These are phyloP conservation scores for Allantophomopsis lycopodina DNA, from an alignment of 2,329 filamentous ascomycete species.

Conservation along the genomic window DNA sequence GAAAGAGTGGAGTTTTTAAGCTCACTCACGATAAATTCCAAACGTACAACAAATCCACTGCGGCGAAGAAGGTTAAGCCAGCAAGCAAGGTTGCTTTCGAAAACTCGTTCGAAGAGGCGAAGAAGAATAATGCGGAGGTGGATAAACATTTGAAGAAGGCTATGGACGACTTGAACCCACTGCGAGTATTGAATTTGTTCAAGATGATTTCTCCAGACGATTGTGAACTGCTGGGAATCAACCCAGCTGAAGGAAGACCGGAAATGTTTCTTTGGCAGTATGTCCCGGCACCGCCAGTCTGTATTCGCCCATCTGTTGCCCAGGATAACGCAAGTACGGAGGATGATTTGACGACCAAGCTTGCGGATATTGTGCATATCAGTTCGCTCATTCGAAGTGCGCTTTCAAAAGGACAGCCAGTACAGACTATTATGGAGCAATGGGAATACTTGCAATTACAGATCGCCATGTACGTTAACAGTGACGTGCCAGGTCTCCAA, in stretches of 20 bases:
- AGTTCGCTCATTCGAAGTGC: conserved; percentile 78
- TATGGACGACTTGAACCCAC: conserved; percentile 84
- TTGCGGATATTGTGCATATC: conserved; percentile 92
- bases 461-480: conserved; percentile 96
- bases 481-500: conserved; percentile 84
- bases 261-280: conserved; percentile 99
- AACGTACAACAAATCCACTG: conserved; percentile 76
- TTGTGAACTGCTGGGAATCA: conserved; percentile 81
- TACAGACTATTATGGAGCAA: conserved; percentile 90
- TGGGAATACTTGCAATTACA: conserved; percentile 97
- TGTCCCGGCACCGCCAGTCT: conserved; percentile 84
- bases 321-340: conserved; percentile 91
- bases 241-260: conserved; percentile 74
- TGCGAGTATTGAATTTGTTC: conserved; percentile 82
- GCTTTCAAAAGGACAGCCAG: conserved; percentile 66
- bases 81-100: conserved; percentile 76
- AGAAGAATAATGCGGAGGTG: conserved; percentile 64
- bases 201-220: conserved; percentile 74
- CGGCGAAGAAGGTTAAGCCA: conserved; percentile 72
- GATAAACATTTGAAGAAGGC: conserved; percentile 88
- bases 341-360: conserved; percentile 90
- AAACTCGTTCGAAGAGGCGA: conserved; percentile 69
- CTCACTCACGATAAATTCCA: conserved; percentile 88
- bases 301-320: conserved; percentile 83
- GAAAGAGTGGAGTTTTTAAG: conserved; percentile 86